Conservation (phyloP, 139 green algal species). For the Picochlorum costavermella region DNA sequence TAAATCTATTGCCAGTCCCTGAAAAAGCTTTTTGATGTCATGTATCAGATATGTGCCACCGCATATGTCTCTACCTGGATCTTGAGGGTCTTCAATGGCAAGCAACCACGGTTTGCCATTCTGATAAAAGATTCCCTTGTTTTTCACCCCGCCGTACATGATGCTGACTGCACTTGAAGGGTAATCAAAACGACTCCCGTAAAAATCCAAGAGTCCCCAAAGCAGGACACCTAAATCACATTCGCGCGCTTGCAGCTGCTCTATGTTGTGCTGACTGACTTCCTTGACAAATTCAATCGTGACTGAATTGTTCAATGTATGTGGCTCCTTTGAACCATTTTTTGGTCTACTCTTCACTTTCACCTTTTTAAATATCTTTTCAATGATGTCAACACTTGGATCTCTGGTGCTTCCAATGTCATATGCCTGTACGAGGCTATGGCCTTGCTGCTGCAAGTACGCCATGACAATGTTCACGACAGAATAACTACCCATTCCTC, state of each 20-base stretch:
- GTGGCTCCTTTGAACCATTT: not conserved
- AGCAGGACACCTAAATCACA: conserved; percentile 53
- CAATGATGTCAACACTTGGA: not conserved
- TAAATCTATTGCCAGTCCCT: conserved; percentile 17
- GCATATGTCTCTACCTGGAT: conserved; percentile 45
- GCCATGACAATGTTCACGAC: conserved; percentile 61
- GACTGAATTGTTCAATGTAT: not conserved
- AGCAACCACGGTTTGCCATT: conserved; percentile 28
- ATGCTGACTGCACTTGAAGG: conserved; percentile 42
- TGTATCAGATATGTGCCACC: conserved; percentile 33
- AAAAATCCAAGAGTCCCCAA: conserved; percentile 46
- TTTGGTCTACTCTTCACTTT: not conserved
- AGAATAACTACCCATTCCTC: conserved; percentile 62
- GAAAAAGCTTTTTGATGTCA: conserved; percentile 19
- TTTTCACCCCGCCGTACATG: conserved; percentile 36
- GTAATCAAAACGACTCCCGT: conserved; percentile 41
- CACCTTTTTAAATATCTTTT: not conserved
- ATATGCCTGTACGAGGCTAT: not conserved
- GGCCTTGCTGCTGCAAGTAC: conserved; percentile 48
- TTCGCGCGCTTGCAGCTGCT: not conserved
- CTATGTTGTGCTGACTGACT: not conserved
- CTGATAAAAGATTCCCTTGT: conserved; percentile 40
- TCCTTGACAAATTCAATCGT: conserved; percentile 5
- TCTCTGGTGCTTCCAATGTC: too few species aligned
- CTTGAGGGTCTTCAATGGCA: conserved; percentile 50